Evolutionary conservation across 768 basidiomycete genomes (phyloP).

Genomic region (Russula brevipes): DNA sequence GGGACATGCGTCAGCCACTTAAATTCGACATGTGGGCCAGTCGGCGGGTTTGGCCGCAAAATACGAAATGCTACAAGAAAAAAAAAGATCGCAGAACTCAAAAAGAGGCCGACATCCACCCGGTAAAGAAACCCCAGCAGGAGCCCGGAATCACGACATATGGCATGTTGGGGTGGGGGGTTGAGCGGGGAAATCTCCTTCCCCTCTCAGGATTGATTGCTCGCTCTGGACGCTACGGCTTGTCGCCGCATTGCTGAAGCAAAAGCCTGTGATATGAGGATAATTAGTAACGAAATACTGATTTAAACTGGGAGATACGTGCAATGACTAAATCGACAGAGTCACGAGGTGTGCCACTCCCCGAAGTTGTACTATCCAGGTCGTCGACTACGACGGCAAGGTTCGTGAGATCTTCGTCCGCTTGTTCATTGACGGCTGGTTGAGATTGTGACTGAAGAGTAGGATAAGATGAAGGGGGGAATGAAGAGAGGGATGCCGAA

Average conservation of each 20-base stretch:
- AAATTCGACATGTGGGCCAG: background rate
- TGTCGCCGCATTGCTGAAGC: slow-evolving; percentile 11
- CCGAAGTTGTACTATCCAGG: slow-evolving; percentile 1
- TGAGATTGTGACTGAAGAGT: background rate
- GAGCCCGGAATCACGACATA: background rate
- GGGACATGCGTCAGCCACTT: slow-evolving; percentile 2
- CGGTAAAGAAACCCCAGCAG: background rate
- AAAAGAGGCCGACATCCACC: background rate
- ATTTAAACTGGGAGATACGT: slow-evolving; percentile 5
- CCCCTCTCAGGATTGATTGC: background rate
- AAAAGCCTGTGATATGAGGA: background rate
- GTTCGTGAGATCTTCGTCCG: slow-evolving; percentile 2
- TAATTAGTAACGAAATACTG: slow-evolving; percentile 1
- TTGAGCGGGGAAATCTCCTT: background rate
- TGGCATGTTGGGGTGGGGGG: background rate
- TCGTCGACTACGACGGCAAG: slow-evolving; percentile 13
- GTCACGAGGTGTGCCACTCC: background rate
- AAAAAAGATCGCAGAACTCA: slow-evolving; percentile 1
- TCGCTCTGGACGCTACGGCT: background rate
- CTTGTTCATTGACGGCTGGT: background rate
- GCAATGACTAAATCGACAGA: slow-evolving; percentile 1
- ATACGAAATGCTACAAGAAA: background rate
- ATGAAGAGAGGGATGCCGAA: background rate
- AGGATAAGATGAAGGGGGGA: background rate
- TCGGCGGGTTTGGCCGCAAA: slow-evolving; percentile 5